Percentiles rank a stretch among this genome's conserved stretches.
These are phyloP conservation scores for Wickerhamomyces bisporus DNA, from an alignment of 805 yeast genomes.

Conservation along the genomic window DNA sequence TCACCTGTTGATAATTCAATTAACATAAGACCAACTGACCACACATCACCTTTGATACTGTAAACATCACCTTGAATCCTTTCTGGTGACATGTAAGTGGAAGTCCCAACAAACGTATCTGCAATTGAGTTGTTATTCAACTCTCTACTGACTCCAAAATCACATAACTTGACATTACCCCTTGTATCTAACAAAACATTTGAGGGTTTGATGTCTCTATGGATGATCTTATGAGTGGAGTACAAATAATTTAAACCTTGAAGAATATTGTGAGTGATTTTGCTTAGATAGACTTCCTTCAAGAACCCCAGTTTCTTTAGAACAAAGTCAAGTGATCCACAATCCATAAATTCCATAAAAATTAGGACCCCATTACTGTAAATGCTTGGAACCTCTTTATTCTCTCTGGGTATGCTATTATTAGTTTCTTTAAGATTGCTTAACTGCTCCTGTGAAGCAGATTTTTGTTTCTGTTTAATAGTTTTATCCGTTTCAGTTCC, in stretches of 20 bases:
- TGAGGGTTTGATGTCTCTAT: slow-evolving; percentile 93
- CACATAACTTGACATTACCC: slow-evolving; percentile 90
- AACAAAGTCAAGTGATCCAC: slow-evolving; percentile 86
- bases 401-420: slow-evolving; percentile 8
- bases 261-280: slow-evolving; percentile 69
- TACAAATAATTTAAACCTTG: slow-evolving; percentile 81
- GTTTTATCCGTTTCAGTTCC: slow-evolving; percentile 4
- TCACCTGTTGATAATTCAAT: slow-evolving; percentile 84
- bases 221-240: slow-evolving; percentile 81
- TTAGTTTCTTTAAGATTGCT: no score
- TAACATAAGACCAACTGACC: slow-evolving; percentile 92
- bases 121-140: slow-evolving; percentile 84
- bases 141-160: slow-evolving; percentile 94
- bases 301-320: slow-evolving; percentile 55
- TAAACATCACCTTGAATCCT: slow-evolving; percentile 92
- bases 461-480: slow-evolving; percentile 1
- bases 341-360: slow-evolving; percentile 94
- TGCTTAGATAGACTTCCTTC: slow-evolving; percentile 64
- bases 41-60: slow-evolving; percentile 92
- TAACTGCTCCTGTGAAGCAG: slow-evolving; percentile 1
- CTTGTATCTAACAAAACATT: slow-evolving; percentile 82
- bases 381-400: slow-evolving; percentile 18
- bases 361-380: slow-evolving; percentile 67
- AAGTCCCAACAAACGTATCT: slow-evolving; percentile 96
- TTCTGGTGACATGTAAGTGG: slow-evolving; percentile 97